Base-by-base conservation (phyloP, 2,329 filamentous ascomycete species). In the Stagonosporopsis chrysanthemi region DNA sequence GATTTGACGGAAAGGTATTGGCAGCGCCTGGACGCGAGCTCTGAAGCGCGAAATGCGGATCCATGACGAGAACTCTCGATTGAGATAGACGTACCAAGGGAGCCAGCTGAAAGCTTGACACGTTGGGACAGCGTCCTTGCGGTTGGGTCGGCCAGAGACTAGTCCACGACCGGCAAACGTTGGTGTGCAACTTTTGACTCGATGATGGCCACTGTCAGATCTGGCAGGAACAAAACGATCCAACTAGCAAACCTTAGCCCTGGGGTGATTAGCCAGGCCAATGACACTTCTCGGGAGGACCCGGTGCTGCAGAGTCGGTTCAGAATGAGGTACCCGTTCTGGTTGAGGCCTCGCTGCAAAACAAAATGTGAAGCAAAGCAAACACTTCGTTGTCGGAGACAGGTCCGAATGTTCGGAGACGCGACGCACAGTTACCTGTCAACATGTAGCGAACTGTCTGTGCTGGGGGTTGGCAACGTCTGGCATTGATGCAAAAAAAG, bases 1-100 rank as follows among this genome's bases (percentile, higher is more conserved):
- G 22, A 42, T 51, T 51, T 38, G 26, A 48, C 24, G 38, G 22
- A 33, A 43, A 52, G 42, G 48, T 46, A 52, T 57, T 57, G 60
- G 42, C 35, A 47, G 56, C 41, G 41, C 46, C 31, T 28, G 38
- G 38, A 38, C 7, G 42, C 36, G 19, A 43, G 43, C 29, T 11
- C 12, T 36, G 43, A 35, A 54, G 48, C 39, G 48, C 50, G 60
- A 61, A 51, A 47, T 19, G 58, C 55, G 52, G 48, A 50, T 58
- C 58, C 49, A 70, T 66, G 65, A 66, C 65, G 62, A 62, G 38
- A 22, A 52, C 47, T 50, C 55, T 58, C 49, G 62, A 60, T 49
- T 52, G 54, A 58, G 50, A 61, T 53, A 61, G 52, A 69, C 66
- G 61, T 69, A 66, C 66, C 61, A 53, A 50, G 50, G 45, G 41